A percentile compares a stretch with the other conserved stretches of the same genome.
phyloP scores from a whole-genome alignment of 2,329 filamentous ascomycete species.

The Fusarium sp. region DNA sequence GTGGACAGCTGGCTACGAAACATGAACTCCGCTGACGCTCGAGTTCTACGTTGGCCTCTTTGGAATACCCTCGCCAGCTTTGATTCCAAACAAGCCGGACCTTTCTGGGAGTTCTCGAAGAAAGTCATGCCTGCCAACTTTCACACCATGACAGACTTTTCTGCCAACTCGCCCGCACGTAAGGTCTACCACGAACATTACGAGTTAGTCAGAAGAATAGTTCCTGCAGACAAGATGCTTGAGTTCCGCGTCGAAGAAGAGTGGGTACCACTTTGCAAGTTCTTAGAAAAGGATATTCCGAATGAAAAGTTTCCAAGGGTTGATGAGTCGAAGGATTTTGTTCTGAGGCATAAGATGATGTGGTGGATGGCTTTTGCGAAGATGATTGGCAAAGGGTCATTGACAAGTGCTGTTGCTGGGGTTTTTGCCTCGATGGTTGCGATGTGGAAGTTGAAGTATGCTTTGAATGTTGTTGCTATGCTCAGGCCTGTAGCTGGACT shows the following conservation, averaged over 20 bases:
- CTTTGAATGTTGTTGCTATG: background rate
- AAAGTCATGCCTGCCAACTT: conserved; percentile 20
- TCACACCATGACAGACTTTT: conserved; percentile 22
- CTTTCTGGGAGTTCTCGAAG: conserved; percentile 33
- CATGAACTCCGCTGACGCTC: conserved; percentile 28
- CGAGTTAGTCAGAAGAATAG: background rate
- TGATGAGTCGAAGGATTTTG: conserved; percentile 28
- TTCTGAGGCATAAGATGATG: conserved; percentile 27
- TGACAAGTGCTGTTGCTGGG: conserved; percentile 10
- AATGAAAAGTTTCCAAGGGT: conserved; percentile 13
- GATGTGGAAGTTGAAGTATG: conserved; percentile 18
- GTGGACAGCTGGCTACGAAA: no score
- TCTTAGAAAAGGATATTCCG: conserved; percentile 8
- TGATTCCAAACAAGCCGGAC: conserved; percentile 8
- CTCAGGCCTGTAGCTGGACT: conserved; percentile 1
- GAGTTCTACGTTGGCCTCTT: conserved; percentile 27
- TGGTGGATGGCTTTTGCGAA: conserved; percentile 37
- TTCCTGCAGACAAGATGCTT: conserved; percentile 2
- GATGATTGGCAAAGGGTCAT: conserved; percentile 23
- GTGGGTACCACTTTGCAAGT: conserved; percentile 31
- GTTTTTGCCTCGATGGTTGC: conserved; percentile 25
- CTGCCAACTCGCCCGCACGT: conserved; percentile 10
- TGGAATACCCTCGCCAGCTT: conserved; percentile 28
- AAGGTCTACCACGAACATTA: conserved; percentile 20
- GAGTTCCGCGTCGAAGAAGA: conserved; percentile 22